Base-by-base conservation (phyloP, 495 filamentous ascomycete species). In the Pyrenula massariospora region DNA sequence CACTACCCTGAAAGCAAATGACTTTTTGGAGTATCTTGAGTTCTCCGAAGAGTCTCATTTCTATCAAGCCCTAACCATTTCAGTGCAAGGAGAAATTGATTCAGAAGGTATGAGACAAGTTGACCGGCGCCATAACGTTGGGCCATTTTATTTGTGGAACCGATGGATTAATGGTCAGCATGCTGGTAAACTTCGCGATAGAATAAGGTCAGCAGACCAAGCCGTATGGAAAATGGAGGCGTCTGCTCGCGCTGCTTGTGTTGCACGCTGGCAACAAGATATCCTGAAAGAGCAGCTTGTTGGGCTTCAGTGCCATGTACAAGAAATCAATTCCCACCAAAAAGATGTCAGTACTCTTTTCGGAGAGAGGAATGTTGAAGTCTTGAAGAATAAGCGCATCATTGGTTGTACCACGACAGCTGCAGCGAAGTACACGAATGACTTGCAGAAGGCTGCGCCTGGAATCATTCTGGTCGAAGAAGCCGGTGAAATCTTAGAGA, bases 401-500 rank as follows among this genome's bases (percentile, higher is more conserved):
- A 84, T 94, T 49, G 85, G 76, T 0, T 88, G 85, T 61, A 92
- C 87, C 1, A 91, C 88, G 0, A 91, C 84, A 0, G 85, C 69
- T 2, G 86, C 87, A 0, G 86, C 88, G 2, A 88, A 77, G 63
- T 78, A 85, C 57, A 59, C 69, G 2, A 60, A 73, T 8, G 70
- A 79, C 25, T 65, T 92, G 8, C 71, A 72, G 49, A 66, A 66
- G 2, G 76, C 78, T 2, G 56, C 54, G 0, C 80, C 81, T 0
- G 77, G 78, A 19, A 70, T 85, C 3, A 61, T 88, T 22, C 61
- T 92, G 0, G 78, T 89, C 0, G 88, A 93, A 63, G 88, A 93
- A 61, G 87, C 87, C 2, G 87, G 88, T 5, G 88, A 93, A 60
- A 86, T 91, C 22, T 66, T 91, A 1, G 88, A 93, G 62, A 78